Evolutionary conservation across 306 rosid species (phyloP).

Genomic region (Alnus glutinosa): DNA sequence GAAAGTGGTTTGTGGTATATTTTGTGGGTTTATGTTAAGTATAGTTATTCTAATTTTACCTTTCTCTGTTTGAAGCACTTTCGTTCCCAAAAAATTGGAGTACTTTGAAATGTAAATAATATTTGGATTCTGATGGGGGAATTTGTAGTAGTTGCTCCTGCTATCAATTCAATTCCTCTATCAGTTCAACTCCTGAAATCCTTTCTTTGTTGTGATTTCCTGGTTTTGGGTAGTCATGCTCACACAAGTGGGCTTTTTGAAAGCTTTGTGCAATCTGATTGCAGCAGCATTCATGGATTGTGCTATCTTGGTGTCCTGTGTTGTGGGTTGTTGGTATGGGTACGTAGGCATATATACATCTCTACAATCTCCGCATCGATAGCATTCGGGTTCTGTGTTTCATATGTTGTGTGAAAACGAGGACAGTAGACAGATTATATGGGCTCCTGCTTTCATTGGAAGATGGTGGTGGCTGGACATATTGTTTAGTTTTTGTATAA

Average conservation of each 20-base stretch:
- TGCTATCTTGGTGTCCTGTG: too few species aligned
- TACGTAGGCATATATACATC: too few species aligned
- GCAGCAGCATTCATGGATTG: background rate
- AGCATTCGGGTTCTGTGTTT: too few species aligned
- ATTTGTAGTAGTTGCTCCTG: slow-evolving; percentile 27
- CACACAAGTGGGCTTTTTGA: background rate
- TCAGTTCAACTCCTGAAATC: background rate
- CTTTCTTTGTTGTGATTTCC: background rate
- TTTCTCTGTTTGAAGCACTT: background rate
- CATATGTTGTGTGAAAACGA: too few species aligned
- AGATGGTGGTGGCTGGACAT: too few species aligned
- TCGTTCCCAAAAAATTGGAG: slow-evolving; percentile 13
- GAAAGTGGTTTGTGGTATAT: slow-evolving; percentile 14
- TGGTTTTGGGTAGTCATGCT: background rate
- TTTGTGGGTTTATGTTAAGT: slow-evolving; percentile 29
- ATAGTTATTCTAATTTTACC: slow-evolving; percentile 24
- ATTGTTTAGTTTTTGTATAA: too few species aligned
- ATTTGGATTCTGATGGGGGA: slow-evolving; percentile 30
- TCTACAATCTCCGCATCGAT: too few species aligned
- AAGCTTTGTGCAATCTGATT: background rate
- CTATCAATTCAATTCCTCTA: background rate
- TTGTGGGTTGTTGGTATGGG: too few species aligned
- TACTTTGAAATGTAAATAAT: slow-evolving; percentile 48
- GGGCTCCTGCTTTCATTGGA: too few species aligned
- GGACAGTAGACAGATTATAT: too few species aligned